These are phyloP conservation scores for Phytopythium litorale DNA, from an alignment of 352 stramenopile genomes.

Conservation along the genomic window DNA sequence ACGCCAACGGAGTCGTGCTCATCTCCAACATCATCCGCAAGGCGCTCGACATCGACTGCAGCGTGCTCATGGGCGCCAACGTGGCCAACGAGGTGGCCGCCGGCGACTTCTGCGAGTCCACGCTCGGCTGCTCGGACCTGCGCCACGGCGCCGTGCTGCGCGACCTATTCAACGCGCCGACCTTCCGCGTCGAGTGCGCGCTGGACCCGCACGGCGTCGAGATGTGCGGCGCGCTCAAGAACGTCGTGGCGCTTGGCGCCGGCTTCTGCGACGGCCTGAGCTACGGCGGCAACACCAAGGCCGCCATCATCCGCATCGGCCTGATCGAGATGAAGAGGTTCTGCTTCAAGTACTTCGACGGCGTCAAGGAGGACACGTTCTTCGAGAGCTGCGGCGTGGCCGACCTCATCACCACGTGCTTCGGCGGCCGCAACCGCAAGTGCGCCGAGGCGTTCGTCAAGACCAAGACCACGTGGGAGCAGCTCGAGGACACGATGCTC, in stretches of 20 bases:
- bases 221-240: conserved; percentile 96
- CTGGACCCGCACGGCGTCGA: conserved; percentile 93
- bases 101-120: conserved; percentile 96
- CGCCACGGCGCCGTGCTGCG: conserved; percentile 61
- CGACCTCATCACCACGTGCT: conserved; percentile 98
- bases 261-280: conserved; percentile 95
- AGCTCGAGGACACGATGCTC: conserved; percentile 94
- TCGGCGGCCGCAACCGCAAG: conserved; percentile 96
- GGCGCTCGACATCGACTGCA: conserved; percentile 82
- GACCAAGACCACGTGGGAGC: conserved; percentile 74
- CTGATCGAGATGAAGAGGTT: conserved; percentile 95
- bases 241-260: conserved; percentile 96
- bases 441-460: conserved; percentile 94
- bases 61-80: conserved; percentile 97
- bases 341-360: conserved; percentile 92
- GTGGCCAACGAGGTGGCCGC: conserved; percentile 95
- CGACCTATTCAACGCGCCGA: conserved; percentile 77
- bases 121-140: conserved; percentile 86
- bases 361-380: conserved; percentile 93
- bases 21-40: conserved; percentile 90
- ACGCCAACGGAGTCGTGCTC: conserved; percentile 76
- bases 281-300: conserved; percentile 97
- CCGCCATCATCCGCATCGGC: conserved; percentile 94
- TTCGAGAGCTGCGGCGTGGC: conserved; percentile 96
- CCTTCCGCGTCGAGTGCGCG: conserved; percentile 94